Percentiles rank a stretch among this genome's conserved stretches.
phyloP scores from a whole-genome alignment of 2,329 filamentous ascomycete genomes.

The Didymella segeticola region DNA sequence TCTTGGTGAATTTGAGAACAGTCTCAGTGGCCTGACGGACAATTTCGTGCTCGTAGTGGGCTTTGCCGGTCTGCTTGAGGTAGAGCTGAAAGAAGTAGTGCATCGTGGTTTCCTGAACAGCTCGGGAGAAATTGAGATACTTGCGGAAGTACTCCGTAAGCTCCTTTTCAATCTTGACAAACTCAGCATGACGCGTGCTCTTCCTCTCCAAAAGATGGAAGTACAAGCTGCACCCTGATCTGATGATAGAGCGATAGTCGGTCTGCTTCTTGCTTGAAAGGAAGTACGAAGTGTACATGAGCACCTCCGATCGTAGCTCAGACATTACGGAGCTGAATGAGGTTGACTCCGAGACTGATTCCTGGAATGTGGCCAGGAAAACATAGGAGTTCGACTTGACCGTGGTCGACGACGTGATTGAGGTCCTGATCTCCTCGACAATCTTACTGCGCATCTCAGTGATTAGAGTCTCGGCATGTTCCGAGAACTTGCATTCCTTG shows the following conservation, averaged over 20 bases:
- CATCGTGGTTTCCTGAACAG: slow-evolving; percentile 20
- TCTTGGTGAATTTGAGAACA: slow-evolving; percentile 28
- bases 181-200: slow-evolving; percentile 21
- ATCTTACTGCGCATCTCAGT: slow-evolving; percentile 29
- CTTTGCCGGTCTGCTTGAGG: slow-evolving; percentile 25
- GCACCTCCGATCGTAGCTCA: slow-evolving; percentile 47
- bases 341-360: slow-evolving; percentile 50
- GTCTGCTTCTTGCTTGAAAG: slow-evolving; percentile 39
- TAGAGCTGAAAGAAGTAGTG: slow-evolving; percentile 32
- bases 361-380: slow-evolving; percentile 55
- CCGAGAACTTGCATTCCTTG: slow-evolving; percentile 25
- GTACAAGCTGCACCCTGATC: slow-evolving; percentile 32
- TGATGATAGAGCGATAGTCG: slow-evolving; percentile 41
- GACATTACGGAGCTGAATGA: slow-evolving; percentile 51
- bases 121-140: slow-evolving; percentile 26
- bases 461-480: slow-evolving; percentile 24
- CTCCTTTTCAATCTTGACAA: slow-evolving; percentile 28
- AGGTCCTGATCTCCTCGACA: slow-evolving; percentile 24
- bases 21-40: slow-evolving; percentile 21
- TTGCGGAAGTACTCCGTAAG: slow-evolving; percentile 29
- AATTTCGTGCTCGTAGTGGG: slow-evolving; percentile 24
- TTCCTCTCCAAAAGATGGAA: slow-evolving; percentile 30
- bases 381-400: slow-evolving; percentile 31
- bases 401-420: slow-evolving; percentile 18
- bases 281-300: slow-evolving; percentile 39